phyloP scores from a whole-genome alignment of 2,329 filamentous ascomycete species.

The Neopestalotiopsis rosae region DNA sequence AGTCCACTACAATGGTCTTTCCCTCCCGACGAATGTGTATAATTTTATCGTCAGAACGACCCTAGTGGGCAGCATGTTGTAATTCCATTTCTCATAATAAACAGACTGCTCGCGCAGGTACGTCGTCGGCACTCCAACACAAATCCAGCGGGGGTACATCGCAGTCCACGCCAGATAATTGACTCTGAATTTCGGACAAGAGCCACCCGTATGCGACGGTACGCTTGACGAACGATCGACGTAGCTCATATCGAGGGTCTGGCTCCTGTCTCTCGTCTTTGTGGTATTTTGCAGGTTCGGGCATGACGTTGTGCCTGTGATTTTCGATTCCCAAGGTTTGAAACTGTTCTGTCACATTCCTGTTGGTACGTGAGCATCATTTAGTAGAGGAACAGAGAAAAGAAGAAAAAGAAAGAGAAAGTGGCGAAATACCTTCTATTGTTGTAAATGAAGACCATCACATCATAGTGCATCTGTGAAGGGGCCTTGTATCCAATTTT shows the following conservation, averaged over 20 bases:
- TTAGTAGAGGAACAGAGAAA: not conserved
- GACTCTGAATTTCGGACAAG: not conserved
- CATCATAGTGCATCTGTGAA: slow-evolving; percentile 4
- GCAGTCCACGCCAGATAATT: not conserved
- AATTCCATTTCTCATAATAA: not conserved
- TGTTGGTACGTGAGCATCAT: not conserved
- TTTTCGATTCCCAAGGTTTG: not conserved
- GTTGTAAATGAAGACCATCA: not conserved
- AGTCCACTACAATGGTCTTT: not conserved
- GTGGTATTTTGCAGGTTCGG: not conserved
- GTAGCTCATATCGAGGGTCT: not conserved
- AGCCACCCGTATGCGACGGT: not conserved
- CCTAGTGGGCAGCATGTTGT: not conserved
- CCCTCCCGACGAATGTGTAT: not conserved
- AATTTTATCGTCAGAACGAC: not conserved
- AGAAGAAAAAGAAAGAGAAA: not conserved
- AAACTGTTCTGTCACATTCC: not conserved
- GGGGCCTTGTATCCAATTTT: not conserved
- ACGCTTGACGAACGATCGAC: not conserved
- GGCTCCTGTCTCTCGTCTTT: not conserved
- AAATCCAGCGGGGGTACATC: not conserved
- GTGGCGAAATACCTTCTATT: not conserved
- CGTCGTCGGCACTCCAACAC: not conserved
- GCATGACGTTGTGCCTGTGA: not conserved
- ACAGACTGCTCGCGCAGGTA: not conserved